Percentiles rank a stretch among this genome's conserved stretches.
phyloP scores from a whole-genome alignment of 306 rosid genomes.

The Aeschynomene evenia region DNA sequence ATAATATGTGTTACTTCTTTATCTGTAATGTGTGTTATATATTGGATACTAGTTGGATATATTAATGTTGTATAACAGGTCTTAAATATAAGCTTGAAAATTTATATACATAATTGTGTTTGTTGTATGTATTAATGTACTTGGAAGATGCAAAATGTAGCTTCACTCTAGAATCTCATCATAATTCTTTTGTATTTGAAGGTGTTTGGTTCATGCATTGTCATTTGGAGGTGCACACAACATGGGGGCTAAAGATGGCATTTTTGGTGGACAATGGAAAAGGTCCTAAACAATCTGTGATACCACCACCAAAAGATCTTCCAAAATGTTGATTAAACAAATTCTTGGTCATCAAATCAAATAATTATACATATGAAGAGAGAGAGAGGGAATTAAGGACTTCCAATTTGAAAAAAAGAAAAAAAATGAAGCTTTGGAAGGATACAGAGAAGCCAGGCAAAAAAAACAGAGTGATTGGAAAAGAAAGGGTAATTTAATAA shows the following conservation, averaged over 20 bases:
- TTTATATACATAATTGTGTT: too few species aligned
- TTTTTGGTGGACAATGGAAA: slow-evolving; percentile 91
- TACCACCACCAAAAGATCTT: slow-evolving; percentile 87
- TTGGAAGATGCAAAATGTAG: neutral
- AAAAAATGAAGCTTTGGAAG: slow-evolving; percentile 34
- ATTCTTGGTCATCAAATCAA: slow-evolving; percentile 4
- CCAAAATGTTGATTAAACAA: slow-evolving; percentile 61
- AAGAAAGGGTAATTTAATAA: slow-evolving; percentile 34
- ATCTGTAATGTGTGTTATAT: too few species aligned
- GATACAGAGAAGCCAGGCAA: slow-evolving; percentile 36
- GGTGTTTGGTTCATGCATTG: slow-evolving; percentile 98
- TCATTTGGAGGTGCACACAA: slow-evolving; percentile 87
- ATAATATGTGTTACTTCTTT: too few species aligned
- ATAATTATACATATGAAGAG: neutral
- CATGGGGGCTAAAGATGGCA: slow-evolving; percentile 98
- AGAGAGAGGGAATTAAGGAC: too few species aligned
- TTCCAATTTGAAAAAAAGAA: slow-evolving; percentile 27
- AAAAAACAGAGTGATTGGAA: slow-evolving; percentile 23
- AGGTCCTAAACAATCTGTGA: slow-evolving; percentile 66
- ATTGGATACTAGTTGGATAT: too few species aligned
- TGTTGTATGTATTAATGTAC: too few species aligned
- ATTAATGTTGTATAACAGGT: too few species aligned
- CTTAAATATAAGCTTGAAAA: neutral
- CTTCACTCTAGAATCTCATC: neutral
- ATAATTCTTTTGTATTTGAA: slow-evolving; percentile 18